phyloP scores from a whole-genome alignment of 176 grass and related monocot genomes.

The Musa beccarii region DNA sequence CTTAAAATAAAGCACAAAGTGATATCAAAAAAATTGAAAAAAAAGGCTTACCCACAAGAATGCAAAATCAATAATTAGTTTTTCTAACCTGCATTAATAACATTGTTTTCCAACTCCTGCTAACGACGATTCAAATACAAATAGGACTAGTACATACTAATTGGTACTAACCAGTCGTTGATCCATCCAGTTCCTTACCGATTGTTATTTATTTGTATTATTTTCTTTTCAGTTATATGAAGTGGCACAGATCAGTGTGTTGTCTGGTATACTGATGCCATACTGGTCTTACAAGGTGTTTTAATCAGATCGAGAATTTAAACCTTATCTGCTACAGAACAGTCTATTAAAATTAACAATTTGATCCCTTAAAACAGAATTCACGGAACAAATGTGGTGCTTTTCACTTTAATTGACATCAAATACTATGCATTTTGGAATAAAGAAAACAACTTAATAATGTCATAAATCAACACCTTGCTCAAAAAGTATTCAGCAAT shows the following conservation, averaged over 20 bases:
- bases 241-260: too few relatives aligned
- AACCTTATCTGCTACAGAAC: background rate
- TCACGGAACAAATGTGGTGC: background rate
- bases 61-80: background rate
- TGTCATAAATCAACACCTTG: constrained; percentile 40
- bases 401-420: background rate
- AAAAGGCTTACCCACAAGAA: background rate
- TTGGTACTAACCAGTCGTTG: too few relatives aligned
- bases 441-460: background rate
- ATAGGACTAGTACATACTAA: too few relatives aligned
- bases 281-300: too few relatives aligned
- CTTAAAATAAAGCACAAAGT: background rate
- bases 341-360: background rate
- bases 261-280: too few relatives aligned
- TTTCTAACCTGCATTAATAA: background rate
- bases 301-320: too few relatives aligned
- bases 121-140: too few relatives aligned
- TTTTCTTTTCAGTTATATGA: too few relatives aligned
- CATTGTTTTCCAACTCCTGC: background rate
- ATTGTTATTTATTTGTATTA: too few relatives aligned
- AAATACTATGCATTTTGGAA: background rate
- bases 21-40: background rate
- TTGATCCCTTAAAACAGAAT: background rate
- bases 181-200: too few relatives aligned
- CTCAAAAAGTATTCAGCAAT: constrained; percentile 81